phyloP scores from a whole-genome alignment of 2,329 filamentous ascomycete species.

The Colletotrichum sp. region DNA sequence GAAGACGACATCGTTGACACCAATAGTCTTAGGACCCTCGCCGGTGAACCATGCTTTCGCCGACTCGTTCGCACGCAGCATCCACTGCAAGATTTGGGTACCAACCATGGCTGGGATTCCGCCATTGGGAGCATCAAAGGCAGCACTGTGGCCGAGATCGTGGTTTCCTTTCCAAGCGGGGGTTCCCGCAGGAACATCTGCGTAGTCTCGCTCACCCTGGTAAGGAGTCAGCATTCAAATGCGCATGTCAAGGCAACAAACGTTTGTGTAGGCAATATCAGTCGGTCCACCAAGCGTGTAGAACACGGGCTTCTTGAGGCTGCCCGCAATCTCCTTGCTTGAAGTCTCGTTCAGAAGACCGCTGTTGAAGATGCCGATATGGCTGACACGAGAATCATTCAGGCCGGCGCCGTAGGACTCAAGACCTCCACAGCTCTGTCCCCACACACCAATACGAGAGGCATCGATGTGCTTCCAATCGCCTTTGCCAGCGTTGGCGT shows the following conservation, averaged over 20 bases:
- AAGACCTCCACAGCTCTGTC: slow-evolving; percentile 8
- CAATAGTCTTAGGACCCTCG: neutral
- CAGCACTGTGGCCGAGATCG: neutral
- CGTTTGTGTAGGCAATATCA: neutral
- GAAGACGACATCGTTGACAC: neutral
- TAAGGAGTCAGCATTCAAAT: neutral
- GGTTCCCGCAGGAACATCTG: neutral
- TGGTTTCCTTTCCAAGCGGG: slow-evolving; percentile 7
- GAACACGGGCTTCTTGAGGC: neutral
- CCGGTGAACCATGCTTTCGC: neutral
- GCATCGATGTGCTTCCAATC: slow-evolving; percentile 5
- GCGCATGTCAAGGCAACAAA: neutral
- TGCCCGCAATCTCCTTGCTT: neutral
- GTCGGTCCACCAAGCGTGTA: neutral
- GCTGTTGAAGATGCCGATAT: slow-evolving; percentile 12
- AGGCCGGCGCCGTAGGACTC: neutral
- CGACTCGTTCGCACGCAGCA: neutral
- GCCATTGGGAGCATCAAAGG: neutral
- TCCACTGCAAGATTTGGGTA: neutral
- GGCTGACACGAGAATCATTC: neutral
- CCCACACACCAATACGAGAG: slow-evolving; percentile 8
- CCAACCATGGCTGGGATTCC: neutral
- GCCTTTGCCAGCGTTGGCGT: neutral
- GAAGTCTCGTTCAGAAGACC: neutral
- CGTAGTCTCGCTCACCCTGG: slow-evolving; percentile 9